Evolutionary conservation across 2,329 filamentous ascomycete species (phyloP), one percentile per base, ranked within the genome.

Genomic region (Colletotrichum orbiculare): DNA sequence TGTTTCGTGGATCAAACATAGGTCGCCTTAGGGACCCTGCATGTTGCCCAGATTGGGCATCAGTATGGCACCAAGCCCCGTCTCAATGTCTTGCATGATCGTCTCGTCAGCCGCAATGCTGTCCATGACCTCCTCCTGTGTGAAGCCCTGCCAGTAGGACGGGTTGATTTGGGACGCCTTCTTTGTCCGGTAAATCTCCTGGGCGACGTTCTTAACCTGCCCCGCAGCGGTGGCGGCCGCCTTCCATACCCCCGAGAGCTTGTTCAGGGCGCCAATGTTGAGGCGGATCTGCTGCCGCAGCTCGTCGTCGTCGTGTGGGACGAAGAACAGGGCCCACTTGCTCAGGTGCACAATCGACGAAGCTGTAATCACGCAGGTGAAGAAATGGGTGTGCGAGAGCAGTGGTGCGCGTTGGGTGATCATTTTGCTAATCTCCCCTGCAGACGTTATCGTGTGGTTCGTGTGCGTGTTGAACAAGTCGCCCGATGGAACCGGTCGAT

Each of bases 261-360:
- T 84, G 71, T 90, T 89, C 45, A 96, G 83, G 0, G 91, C 90
- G 13, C 91, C 92, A 62, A 91, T 93, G 67, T 93, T 94, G 12
- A 97, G 85, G 1, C 90, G 87, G 57, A 97, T 91, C 70, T 88
- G 89, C 77, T 93, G 91, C 68, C 89, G 90, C 69, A 91, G 83
- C 71, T 87, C 87, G 67, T 89, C 89, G 72, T 89, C 88, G 70
- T 88, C 85, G 66, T 84, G 83, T 1, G 82, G 79, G 50, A 89
- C 82, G 58, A 85, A 86, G 73, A 86, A 87, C 17, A 89, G 81
- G 57, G 82, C 89, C 87, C 93, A 97, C 68, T 91, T 92, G 60
- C 90, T 92, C 33, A 96, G 83, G 72, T 96, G 92, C 4, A 95
- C 91, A 70, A 94, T 91, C 7, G 92, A 92, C 15, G 90, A 91